A percentile compares a stretch with the other conserved stretches of the same genome.
Evolutionary conservation across 306 rosid genomes (phyloP).

Genomic region (Sesbania bispinosa): DNA sequence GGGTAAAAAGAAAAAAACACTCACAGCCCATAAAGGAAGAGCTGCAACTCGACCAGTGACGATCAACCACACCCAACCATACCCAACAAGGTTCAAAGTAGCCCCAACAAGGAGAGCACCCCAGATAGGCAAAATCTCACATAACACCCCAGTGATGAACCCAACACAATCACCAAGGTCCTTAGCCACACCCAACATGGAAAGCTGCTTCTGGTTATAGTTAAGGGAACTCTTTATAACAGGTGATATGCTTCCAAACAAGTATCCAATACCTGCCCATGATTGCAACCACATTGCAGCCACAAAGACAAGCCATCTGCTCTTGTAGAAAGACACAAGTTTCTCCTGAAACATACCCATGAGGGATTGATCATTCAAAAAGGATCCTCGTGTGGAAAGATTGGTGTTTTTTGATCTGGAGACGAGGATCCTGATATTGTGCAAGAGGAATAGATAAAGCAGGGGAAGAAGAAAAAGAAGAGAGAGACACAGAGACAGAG

Average conservation of each 20-base stretch:
- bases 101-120: constrained; percentile 72
- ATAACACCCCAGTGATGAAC: constrained; percentile 62
- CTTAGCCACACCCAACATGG: constrained; percentile 78
- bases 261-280: constrained; percentile 85
- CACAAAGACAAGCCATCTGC: constrained; percentile 90
- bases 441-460: not conserved
- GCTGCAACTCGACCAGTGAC: constrained; percentile 54
- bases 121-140: constrained; percentile 81
- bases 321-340: constrained; percentile 38
- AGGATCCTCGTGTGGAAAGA: not conserved
- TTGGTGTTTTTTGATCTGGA: not conserved
- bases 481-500: not conserved
- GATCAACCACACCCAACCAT: constrained; percentile 83
- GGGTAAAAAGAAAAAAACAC: constrained; percentile 15
- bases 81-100: constrained; percentile 60
- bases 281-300: constrained; percentile 97
- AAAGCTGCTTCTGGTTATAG: constrained; percentile 72
- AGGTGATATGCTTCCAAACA: constrained; percentile 88
- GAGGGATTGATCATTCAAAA: not conserved
- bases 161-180: constrained; percentile 91
- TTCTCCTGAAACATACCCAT: constrained; percentile 52
- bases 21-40: constrained; percentile 83
- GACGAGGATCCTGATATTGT: not conserved
- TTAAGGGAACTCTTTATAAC: constrained; percentile 59
- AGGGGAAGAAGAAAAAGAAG: not conserved